Evolutionary conservation across 106 monocot genomes (phyloP), one percentile per base, ranked within the genome.

Genomic region (Allium fistulosum): DNA sequence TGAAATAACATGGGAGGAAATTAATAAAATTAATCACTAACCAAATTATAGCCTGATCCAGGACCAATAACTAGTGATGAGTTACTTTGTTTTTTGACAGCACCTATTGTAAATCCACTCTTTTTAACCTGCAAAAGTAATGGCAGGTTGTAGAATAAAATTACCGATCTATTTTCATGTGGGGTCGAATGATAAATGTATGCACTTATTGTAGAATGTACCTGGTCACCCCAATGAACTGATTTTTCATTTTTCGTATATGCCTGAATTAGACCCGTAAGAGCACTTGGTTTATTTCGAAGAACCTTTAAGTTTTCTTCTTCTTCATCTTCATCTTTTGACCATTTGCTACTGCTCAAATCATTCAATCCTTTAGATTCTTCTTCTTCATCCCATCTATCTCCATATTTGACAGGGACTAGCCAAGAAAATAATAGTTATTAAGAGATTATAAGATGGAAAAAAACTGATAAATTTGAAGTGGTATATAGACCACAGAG

Each of bases 141-240:
- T 49, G 14, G 63, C 22, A 37, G 0, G 5, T 37, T 5, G 5
- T 46, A 59, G 68, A 17, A 26, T 50, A 71, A 22, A n/a, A 16
- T 69, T 67, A 57, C 68, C 15, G 9, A 61, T 60, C 46, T 48
- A 22, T 18, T 68, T 71, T 78, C 12, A 46, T 17, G 15, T 17
- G 15, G 0, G 4, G 53, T 11, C 53, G 53, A 6, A 55, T 55
- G 37, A 37, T 15, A 15, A 55, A 15, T 11, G 53, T 55, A 55
- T 11, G 53, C 53, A 49, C 49, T 48, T 7, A 17, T 8, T 65
- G 46, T 65, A 47, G 51, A 26, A 28, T 68, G 76, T 81, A 96
- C 96, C 82, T 79, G 70, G 75, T 96, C 96, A 72, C 92, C 88
- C 96, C 96, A 96, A 61, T 65, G 80, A 79, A 96, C 86, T 69